Evolutionary conservation across 2,329 filamentous ascomycete genomes (phyloP), one percentile per base, ranked within the genome.

Genomic region (Cytospora schulzeri): DNA sequence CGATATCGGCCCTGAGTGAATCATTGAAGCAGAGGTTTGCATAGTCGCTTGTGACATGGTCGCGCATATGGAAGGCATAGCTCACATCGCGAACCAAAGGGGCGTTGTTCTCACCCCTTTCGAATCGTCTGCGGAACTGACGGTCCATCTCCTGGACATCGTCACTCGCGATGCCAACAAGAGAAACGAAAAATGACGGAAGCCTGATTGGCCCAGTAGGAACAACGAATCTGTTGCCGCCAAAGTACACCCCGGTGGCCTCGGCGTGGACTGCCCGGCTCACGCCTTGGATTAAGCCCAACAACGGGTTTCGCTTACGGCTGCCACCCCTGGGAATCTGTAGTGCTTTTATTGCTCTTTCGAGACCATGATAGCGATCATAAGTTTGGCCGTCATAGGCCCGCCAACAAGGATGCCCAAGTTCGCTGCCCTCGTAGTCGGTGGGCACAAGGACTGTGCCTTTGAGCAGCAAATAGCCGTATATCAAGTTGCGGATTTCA

Each of bases 41-140:
- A 12, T 38, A n/a, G 56, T 63, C 64, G 5, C n/a, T 17, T 8
- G 17, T n/a, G 15, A n/a, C 26, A 19, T 19, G 2, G 14, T 66
- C 64, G 22, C 64, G 64, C 60, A 66, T 63, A 41, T 66, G 60
- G 26, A 66, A 66, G 12, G 60, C 19, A 26, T 60, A 66, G 35
- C 64, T 66, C 29, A 66, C 64, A 35, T 66, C 60, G 4, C 60
- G 55, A 11, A 58, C 31, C 22, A 66, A 45, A 12, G 5, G 51
- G 14, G 51, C 55, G 28, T 56, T 56, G 41, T 50, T 41, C 26
- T 14, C 51, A 2, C 41, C 38, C 2, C 2, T n/a, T 19, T 12
- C 15, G 5, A 17, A 3, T 8, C 28, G 28, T 4, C 9, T 41
- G 9, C 3, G 9, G 22, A 56, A 56, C 3, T 31, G 26, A 15